Evolutionary conservation across 768 basidiomycete species (phyloP).

Genomic region (Trametes elegans): DNA sequence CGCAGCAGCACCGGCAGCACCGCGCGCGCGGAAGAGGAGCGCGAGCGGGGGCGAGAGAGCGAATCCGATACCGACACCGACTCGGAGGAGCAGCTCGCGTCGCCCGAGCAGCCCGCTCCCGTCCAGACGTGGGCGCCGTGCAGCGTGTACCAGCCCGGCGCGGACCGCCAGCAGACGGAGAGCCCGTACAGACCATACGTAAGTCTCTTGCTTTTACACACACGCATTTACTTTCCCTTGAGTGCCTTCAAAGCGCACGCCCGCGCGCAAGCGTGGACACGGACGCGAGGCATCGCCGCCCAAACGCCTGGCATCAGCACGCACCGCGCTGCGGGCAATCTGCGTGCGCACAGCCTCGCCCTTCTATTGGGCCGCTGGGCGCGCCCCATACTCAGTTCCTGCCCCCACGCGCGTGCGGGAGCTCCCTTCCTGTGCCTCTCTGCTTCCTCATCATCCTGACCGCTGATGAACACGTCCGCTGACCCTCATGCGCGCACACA

Average conservation of each 20-base stretch:
- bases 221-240: not conserved
- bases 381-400: not conserved
- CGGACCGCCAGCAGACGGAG: not conserved
- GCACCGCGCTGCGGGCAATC: not conserved
- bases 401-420: not conserved
- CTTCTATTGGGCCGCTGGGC: no score
- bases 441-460: not conserved
- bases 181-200: constrained; percentile 8
- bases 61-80: constrained; percentile 7
- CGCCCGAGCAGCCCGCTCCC: constrained; percentile 5
- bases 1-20: not conserved
- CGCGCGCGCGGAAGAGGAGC: not conserved
- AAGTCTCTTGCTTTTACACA: not conserved
- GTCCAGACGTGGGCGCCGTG: not conserved
- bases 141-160: not conserved
- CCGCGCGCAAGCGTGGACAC: not conserved
- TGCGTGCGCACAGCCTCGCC: not conserved
- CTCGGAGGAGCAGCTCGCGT: constrained; percentile 13
- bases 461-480: not conserved
- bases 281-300: not conserved
- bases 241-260: not conserved
- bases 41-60: not conserved
- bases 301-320: not conserved
- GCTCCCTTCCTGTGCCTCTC: not conserved
- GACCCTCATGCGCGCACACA: not conserved